A percentile compares a stretch with the other conserved stretches of the same genome.
These are phyloP conservation scores for Melanogaster broomeanus DNA, from an alignment of 768 basidiomycete genomes.

Conservation along the genomic window DNA sequence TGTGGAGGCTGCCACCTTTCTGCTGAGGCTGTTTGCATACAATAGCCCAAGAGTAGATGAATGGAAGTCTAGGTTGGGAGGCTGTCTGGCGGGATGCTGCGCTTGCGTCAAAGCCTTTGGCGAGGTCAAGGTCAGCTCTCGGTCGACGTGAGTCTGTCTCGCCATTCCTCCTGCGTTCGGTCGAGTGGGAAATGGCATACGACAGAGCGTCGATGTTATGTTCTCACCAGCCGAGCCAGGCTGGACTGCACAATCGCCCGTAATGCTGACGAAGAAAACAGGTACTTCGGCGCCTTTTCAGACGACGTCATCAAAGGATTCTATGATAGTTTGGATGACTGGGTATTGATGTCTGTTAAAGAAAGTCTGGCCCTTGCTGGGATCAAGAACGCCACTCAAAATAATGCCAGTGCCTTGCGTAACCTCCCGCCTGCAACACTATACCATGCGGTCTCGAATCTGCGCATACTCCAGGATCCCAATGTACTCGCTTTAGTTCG, in stretches of 20 bases:
- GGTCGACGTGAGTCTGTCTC: constrained; percentile 63
- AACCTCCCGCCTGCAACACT: constrained; percentile 50
- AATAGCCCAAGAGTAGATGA: constrained; percentile 52
- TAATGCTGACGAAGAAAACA: constrained; percentile 33
- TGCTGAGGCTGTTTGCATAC: constrained; percentile 83
- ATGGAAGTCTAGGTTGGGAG: constrained; percentile 62
- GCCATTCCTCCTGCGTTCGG: background rate
- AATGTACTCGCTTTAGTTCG: constrained; percentile 41
- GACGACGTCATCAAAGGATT: constrained; percentile 54
- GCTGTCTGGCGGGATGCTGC: constrained; percentile 62
- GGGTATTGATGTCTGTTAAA: constrained; percentile 60
- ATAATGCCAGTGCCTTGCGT: constrained; percentile 33
- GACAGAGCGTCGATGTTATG: constrained; percentile 5
- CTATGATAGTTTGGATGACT: constrained; percentile 61
- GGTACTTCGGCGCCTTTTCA: constrained; percentile 74
- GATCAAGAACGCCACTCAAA: constrained; percentile 9
- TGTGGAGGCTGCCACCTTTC: constrained; percentile 73
- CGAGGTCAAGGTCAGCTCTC: constrained; percentile 62
- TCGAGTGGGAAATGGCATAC: constrained; percentile 6
- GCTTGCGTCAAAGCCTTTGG: constrained; percentile 71
- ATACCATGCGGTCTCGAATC: constrained; percentile 66
- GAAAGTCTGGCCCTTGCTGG: constrained; percentile 43
- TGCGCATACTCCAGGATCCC: constrained; percentile 53
- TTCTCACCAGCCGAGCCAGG: constrained; percentile 10
- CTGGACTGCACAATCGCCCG: background rate